Base-by-base conservation (phyloP, 148 eudicot genomes). In the Fagopyrum homotropicum region DNA sequence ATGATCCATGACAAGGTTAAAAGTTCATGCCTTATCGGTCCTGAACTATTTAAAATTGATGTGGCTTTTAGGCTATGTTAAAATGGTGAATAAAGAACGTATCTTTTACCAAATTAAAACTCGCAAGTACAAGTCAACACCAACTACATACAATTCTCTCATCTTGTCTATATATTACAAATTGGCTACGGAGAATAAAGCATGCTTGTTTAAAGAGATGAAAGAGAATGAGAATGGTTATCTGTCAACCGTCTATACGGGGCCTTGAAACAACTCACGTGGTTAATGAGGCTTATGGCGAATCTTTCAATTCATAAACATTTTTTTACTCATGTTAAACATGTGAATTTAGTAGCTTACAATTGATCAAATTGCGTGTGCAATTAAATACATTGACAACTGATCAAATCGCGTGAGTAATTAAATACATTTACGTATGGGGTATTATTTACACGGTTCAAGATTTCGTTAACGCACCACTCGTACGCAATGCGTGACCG, bases 61-160 rank as follows among this genome's bases (percentile, higher is more conserved):
- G 73, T 84, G 78, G 75, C 82, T 90, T 75, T 75, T 94, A 73
- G 98, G 98, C 77, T 87, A 79, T 73, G 88, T 86, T 52, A 94
- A 94, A 77, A 94, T 94, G 98, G 87, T 92, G 75, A 87, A 82
- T 79, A 94, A 86, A 83, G 97, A 97, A 30, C 81, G 91, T 30
- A 68, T 88, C 49, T 94, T 94, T 77, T 94, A 94, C 81, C 96
- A 87, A 77, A 78, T 90, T 52, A 94, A 92, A 84, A 84, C 64
- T 69, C 88, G 90, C 15, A 94, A 92, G 77, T 94, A 96, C 83
- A 89, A 87, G 46, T 92, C 97, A 56, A 88, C 89, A 66, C 75
- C 91, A 17, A 76, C 80, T 76, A 89, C 97, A 71, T 94, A 94
- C 78, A 94, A 94, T 77, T 88, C 96, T 22, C 79, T 92, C 30